Base-by-base conservation (phyloP, 2,329 filamentous ascomycete species). In the Colletotrichum sp. region DNA sequence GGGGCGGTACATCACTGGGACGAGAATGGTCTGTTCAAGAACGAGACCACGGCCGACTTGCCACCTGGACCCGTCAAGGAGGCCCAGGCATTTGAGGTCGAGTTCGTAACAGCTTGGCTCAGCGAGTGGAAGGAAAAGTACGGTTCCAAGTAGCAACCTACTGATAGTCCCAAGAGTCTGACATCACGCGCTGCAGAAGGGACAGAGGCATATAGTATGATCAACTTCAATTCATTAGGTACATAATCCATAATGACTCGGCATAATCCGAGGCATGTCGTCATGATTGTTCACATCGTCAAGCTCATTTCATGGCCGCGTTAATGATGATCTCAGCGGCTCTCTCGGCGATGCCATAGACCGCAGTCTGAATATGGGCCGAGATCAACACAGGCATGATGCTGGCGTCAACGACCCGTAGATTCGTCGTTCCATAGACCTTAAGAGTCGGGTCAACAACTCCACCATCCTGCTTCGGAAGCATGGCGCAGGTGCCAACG, bases 1-100 rank as follows among this genome's bases (percentile, higher is more conserved):
- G 94, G 91, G 0, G 73, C 73, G 4, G 94, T 96, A 24, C 95
- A 98, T 83, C 95, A 96, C 82, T 97, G 94, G 93, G 94, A 95
- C 78, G 93, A 94, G 85, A 93, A 94, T 78, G 93, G 92, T 1
- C 79, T 94, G 18, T 91, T 93, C 68, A 83, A 87, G 2, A 93
- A 93, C 75, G 88, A 94, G 83, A 93, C 92, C 0, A 90, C 87
- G 3, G 7, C 87, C 2, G 84, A 85, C 0, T 80, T 95, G 30
- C 93, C 93, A 2, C 93, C 93, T 0, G 80, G 83, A 2, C 85
- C 91, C 3, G 89, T 95, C 5, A 87, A 85, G 3, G 87, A 92
- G 18, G 88, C 90, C 2, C 94, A 96, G 81, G 81, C 84, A 59
- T 83, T 89, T 76, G 88, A 94, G 79, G 85, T 91, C 15, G 84